Percentiles rank a stretch among this genome's conserved stretches.
phyloP scores from a whole-genome alignment of 2,329 filamentous ascomycete genomes.

The Penicillium sp. region DNA sequence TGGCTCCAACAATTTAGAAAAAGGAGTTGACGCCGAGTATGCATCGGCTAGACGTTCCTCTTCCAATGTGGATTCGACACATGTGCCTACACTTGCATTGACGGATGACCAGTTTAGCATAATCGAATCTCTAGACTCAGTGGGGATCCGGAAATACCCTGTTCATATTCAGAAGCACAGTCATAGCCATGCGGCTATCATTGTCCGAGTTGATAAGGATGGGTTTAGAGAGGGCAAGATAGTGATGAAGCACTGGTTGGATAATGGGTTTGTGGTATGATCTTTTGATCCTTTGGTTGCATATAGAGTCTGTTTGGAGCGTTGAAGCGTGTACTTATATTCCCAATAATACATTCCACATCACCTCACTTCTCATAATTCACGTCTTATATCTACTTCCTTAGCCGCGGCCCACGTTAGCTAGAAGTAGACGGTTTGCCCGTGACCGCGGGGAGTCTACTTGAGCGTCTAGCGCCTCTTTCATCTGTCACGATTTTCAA shows the following conservation, averaged over 20 bases:
- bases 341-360: too few relatives aligned
- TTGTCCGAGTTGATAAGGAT: conserved; percentile 66
- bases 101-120: conserved; percentile 78
- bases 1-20: not conserved
- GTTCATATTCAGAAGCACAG: conserved; percentile 57
- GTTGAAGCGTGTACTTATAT: conserved; percentile 4
- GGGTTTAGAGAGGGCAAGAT: conserved; percentile 71
- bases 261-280: conserved; percentile 66
- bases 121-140: conserved; percentile 68
- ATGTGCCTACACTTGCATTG: conserved; percentile 69
- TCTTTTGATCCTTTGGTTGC: not conserved
- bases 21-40: not conserved
- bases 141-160: conserved; percentile 57
- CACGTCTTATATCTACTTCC: not conserved
- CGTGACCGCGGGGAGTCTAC: too few relatives aligned
- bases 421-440: too few relatives aligned
- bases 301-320: not conserved
- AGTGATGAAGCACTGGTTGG: conserved; percentile 77
- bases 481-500: too few relatives aligned
- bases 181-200: conserved; percentile 89
- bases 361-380: not conserved
- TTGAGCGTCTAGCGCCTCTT: too few relatives aligned
- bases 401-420: not conserved
- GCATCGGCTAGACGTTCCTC: not conserved
- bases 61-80: not conserved